A percentile compares a stretch with the other conserved stretches of the same genome.
Conservation (phyloP, 2,329 filamentous ascomycete genomes). For the Chaetomium sp. region DNA sequence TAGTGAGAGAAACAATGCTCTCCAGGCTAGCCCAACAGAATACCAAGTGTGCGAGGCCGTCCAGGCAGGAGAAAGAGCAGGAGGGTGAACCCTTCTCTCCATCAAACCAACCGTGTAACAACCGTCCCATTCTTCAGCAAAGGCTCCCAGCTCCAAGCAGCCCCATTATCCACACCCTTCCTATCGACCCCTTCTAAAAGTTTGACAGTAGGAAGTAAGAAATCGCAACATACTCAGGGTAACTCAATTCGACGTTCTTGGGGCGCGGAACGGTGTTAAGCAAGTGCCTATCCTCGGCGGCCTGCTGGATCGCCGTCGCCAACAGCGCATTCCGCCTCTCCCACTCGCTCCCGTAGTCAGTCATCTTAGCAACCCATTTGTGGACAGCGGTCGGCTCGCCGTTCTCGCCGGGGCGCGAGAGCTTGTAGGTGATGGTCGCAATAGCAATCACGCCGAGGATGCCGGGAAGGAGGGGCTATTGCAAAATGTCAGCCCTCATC, state of each 20-base stretch:
- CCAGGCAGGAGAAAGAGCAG: too few species aligned
- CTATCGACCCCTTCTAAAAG: not conserved
- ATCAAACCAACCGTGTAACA: too few species aligned
- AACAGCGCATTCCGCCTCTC: constrained; percentile 47
- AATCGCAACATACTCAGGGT: constrained; percentile 48
- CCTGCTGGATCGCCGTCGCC: constrained; percentile 48
- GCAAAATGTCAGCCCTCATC: too few species aligned
- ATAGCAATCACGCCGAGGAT: constrained; percentile 40
- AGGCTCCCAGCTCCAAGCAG: too few species aligned
- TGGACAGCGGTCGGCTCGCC: constrained; percentile 44
- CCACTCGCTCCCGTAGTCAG: constrained; percentile 43
- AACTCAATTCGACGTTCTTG: constrained; percentile 46
- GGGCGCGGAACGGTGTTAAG: constrained; percentile 42
- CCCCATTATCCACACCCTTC: not conserved
- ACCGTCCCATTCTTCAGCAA: too few species aligned
- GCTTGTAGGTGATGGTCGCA: constrained; percentile 40
- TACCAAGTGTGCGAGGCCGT: too few species aligned
- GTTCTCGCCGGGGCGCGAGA: constrained; percentile 42
- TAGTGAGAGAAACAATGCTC: too few species aligned
- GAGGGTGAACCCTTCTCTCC: too few species aligned
- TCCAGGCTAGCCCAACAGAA: too few species aligned
- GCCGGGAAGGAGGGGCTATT: constrained; percentile 44
- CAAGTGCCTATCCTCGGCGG: constrained; percentile 51
- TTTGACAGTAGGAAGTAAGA: not conserved
- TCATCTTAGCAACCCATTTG: constrained; percentile 41